These are phyloP conservation scores for Salix koriyanagi DNA, from an alignment of 345 rosid species.

Conservation along the genomic window DNA sequence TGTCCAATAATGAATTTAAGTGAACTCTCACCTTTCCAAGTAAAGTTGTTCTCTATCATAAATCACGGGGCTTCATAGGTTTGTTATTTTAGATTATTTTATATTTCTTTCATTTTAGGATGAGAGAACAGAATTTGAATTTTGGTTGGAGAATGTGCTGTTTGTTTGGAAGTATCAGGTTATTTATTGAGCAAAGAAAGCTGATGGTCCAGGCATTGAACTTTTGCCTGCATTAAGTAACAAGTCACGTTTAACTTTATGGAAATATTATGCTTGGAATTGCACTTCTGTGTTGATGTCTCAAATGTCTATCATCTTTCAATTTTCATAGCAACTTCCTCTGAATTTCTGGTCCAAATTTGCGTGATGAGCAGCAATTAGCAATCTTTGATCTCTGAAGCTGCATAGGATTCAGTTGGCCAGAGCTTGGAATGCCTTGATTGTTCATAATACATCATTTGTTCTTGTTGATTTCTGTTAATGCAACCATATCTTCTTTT, in stretches of 20 bases:
- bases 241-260: background rate
- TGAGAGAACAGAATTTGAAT: background rate
- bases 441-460: background rate
- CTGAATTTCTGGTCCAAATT: background rate
- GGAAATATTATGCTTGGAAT: background rate
- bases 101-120: background rate
- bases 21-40: background rate
- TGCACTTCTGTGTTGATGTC: background rate
- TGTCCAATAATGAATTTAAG: background rate
- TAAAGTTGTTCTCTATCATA: background rate
- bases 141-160: background rate
- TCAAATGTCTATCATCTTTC: background rate
- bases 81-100: background rate
- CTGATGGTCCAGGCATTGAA: background rate
- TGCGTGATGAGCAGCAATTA: background rate
- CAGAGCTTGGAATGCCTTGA: background rate
- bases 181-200: background rate
- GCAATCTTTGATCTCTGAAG: background rate
- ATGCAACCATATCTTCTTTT: background rate
- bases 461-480: background rate
- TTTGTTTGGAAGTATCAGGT: background rate
- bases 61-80: background rate
- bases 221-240: background rate
- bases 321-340: background rate
- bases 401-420: background rate